Conservation (phyloP, 495 filamentous ascomycete genomes). For the Neurospora tetraspora region DNA sequence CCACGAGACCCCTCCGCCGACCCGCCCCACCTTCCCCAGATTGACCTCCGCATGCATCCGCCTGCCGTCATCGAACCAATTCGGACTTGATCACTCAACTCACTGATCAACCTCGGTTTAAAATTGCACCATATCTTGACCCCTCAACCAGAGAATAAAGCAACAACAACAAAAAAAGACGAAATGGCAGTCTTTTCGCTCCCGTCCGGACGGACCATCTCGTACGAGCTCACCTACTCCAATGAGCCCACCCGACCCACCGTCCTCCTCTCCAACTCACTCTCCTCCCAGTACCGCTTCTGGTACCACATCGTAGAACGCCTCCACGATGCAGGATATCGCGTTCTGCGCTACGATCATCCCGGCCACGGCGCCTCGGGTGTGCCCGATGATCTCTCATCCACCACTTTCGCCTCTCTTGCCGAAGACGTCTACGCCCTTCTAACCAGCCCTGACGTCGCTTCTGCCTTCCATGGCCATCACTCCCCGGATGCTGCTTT, state of each 20-base stretch:
- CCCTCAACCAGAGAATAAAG: background rate
- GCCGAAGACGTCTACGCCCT: slow-evolving; percentile 21
- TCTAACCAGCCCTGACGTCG: slow-evolving; percentile 12
- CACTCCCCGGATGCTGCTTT: background rate
- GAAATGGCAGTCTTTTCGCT: slow-evolving; percentile 3
- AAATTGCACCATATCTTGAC: background rate
- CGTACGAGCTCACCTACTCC: slow-evolving; percentile 7
- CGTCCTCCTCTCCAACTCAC: slow-evolving; percentile 21
- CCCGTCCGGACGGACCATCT: slow-evolving; percentile 7
- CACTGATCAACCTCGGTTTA: background rate
- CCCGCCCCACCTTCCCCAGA: background rate
- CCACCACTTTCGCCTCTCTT: slow-evolving; percentile 21
- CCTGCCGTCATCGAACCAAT: background rate
- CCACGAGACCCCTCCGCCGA: background rate
- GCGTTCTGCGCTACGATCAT: slow-evolving; percentile 23
- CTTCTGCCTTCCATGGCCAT: background rate
- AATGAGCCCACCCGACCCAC: slow-evolving; percentile 2
- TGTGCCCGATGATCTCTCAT: slow-evolving; percentile 13
- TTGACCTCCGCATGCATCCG: background rate
- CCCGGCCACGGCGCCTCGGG: slow-evolving; percentile 25
- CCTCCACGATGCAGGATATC: slow-evolving; percentile 15
- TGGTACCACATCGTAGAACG: slow-evolving; percentile 20
- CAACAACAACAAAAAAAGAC: background rate
- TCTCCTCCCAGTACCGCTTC: slow-evolving; percentile 10
- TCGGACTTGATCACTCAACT: too few relatives aligned